Conservation (phyloP, 1,284 basidiomycete genomes). For the Crepidotus sp. region DNA sequence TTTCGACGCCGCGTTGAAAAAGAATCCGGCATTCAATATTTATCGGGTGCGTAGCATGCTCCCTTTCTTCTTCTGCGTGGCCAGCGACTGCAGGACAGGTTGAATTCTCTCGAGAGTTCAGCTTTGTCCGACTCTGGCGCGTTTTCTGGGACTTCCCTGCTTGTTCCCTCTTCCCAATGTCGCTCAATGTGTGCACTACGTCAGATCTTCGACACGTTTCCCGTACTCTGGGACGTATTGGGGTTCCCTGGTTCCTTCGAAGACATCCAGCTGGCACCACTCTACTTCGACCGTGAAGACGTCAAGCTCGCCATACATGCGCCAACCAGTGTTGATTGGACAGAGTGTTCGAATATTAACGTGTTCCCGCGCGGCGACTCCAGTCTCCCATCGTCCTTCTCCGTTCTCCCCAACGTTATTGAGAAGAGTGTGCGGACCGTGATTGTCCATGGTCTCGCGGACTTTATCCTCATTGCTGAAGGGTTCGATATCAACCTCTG, state of each 20-base stretch:
- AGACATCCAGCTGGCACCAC: conserved; percentile 36
- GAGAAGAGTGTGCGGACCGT: conserved; percentile 60
- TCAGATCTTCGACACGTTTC: no score
- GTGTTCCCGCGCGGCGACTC: conserved; percentile 56
- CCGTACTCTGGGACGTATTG: conserved; percentile 59
- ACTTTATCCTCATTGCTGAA: conserved; percentile 64
- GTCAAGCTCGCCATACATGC: conserved; percentile 72
- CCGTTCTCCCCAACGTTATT: conserved; percentile 63
- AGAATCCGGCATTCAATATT: conserved; percentile 71
- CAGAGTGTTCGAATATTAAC: conserved; percentile 49
- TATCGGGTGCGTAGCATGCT: conserved; percentile 53
- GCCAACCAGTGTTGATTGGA: conserved; percentile 52
- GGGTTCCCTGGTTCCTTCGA: conserved; percentile 65
- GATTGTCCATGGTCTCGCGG: conserved; percentile 63
- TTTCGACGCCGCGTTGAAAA: conserved; percentile 45
- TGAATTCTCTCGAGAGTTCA: no score
- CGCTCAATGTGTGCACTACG: no score
- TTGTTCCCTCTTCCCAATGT: no score
- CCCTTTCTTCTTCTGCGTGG: conserved; percentile 49
- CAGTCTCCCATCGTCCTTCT: conserved; percentile 53
- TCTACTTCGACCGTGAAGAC: conserved; percentile 63
- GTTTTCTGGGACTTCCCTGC: no score
- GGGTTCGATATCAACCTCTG: conserved; percentile 39
- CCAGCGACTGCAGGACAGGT: no score
- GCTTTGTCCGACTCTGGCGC: no score